phyloP scores from a whole-genome alignment of 2,329 filamentous ascomycete genomes.

The Fusarium euwallaceae region DNA sequence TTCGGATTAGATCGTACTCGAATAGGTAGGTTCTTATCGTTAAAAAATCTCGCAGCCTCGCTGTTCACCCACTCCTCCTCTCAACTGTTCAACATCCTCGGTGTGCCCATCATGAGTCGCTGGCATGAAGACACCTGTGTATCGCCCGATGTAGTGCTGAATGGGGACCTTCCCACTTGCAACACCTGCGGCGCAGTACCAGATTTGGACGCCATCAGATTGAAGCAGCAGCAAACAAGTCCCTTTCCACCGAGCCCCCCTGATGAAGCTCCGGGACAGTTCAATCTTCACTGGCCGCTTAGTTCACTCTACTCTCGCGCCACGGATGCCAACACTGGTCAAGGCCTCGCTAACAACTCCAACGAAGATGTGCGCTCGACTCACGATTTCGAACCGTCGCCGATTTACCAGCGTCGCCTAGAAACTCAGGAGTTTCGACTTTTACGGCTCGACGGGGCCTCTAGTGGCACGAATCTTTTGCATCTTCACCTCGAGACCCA shows the following conservation, averaged over 20 bases:
- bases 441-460: not conserved
- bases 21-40: not conserved
- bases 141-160: not conserved
- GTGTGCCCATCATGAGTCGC: not conserved
- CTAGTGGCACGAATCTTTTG: not conserved
- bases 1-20: not conserved
- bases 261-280: not conserved
- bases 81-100: not conserved
- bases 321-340: not conserved
- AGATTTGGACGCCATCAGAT: not conserved
- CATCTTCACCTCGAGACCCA: not conserved
- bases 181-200: not conserved
- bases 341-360: too few relatives aligned
- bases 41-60: not conserved
- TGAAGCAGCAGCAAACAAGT: not conserved
- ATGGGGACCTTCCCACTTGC: not conserved
- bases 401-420: not conserved
- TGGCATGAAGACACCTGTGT: not conserved
- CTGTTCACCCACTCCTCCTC: not conserved
- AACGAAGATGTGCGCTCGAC: not conserved
- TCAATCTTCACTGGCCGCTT: not conserved
- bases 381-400: not conserved
- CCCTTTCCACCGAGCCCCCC: not conserved
- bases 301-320: not conserved
- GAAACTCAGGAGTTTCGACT: not conserved